A percentile compares a stretch with the other conserved stretches of the same genome.
These are phyloP conservation scores for Mycena sanguinolenta DNA, from an alignment of 768 basidiomycete genomes.

Conservation along the genomic window DNA sequence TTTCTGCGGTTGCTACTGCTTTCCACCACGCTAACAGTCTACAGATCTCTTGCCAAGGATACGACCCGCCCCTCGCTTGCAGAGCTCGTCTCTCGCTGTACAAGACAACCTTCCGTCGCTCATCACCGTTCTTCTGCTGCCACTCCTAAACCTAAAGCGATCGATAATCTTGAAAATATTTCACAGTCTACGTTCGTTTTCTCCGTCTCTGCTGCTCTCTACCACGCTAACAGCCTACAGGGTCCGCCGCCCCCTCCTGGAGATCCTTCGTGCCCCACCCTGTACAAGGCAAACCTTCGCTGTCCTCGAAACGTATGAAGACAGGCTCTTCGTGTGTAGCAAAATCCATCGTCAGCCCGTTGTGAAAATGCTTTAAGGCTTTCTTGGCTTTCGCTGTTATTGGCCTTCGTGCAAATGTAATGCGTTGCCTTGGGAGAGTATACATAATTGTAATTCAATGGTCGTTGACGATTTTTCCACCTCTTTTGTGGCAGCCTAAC, in stretches of 20 bases:
- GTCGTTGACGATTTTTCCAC: too few species aligned
- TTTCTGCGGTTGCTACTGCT: neutral
- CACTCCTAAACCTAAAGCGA: too few species aligned
- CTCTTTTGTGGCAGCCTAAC: too few species aligned
- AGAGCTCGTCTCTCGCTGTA: constrained; percentile 9
- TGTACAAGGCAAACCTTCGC: constrained; percentile 10
- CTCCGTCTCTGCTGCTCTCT: too few species aligned
- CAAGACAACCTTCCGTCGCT: constrained; percentile 11
- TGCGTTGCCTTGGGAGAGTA: neutral
- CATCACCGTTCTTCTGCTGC: too few species aligned
- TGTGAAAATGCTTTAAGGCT: neutral
- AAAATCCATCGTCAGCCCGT: too few species aligned
- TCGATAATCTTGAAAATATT: too few species aligned
- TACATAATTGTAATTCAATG: neutral
- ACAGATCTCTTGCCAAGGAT: neutral
- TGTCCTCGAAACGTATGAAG: constrained; percentile 43
- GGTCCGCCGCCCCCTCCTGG: too few species aligned
- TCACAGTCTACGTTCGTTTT: too few species aligned
- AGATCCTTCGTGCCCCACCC: too few species aligned
- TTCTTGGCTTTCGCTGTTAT: constrained; percentile 3
- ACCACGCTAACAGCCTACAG: too few species aligned
- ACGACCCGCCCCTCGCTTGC: constrained; percentile 21
- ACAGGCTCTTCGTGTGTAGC: constrained; percentile 47
- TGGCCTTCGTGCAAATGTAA: neutral
- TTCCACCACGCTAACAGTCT: neutral